A percentile compares a stretch with the other conserved stretches of the same genome.
Evolutionary conservation across 352 stramenopile species (phyloP).

Genomic region (Pythium insidiosum): DNA sequence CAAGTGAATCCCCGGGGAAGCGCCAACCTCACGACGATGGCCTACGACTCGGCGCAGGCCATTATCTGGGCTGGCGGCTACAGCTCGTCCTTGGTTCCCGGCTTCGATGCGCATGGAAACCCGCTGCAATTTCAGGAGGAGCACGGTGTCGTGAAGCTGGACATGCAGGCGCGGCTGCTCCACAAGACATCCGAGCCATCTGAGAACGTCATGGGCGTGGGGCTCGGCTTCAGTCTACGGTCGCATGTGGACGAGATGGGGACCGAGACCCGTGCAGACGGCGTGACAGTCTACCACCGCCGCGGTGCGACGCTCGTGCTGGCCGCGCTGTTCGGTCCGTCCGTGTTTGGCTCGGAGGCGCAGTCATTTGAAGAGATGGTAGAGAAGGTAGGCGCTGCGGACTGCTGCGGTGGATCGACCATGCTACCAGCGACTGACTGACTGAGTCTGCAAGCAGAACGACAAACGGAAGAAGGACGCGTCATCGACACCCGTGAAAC

Average conservation of each 20-base stretch:
- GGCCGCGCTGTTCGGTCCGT: conserved; percentile 45
- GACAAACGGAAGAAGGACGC: conserved; percentile 17
- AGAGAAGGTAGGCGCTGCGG: conserved; percentile 34
- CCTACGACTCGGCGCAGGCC: conserved; percentile 53
- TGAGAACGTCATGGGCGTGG: conserved; percentile 47
- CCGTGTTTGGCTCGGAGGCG: conserved; percentile 47
- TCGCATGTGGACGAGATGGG: conserved; percentile 77
- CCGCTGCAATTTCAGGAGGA: conserved; percentile 33
- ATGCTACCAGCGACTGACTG: no score
- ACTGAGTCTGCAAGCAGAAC: no score
- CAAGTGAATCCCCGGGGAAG: conserved; percentile 56
- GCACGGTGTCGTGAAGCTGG: conserved; percentile 61
- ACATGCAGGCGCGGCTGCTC: conserved; percentile 46
- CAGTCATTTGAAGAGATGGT: conserved; percentile 79
- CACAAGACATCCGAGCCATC: conserved; percentile 5
- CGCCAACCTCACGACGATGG: conserved; percentile 44
- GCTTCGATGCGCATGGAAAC: conserved; percentile 36
- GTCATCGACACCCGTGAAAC: conserved; percentile 2
- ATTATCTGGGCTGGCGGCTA: conserved; percentile 85
- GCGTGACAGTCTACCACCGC: conserved; percentile 82
- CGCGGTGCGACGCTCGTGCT: conserved; percentile 67
- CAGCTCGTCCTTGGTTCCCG: conserved; percentile 46
- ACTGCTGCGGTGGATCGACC: no score
- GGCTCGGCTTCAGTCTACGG: conserved; percentile 72
- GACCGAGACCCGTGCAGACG: conserved; percentile 61